Evolutionary conservation across 2,329 filamentous ascomycete genomes (phyloP).

Genomic region (Cryphonectria parasitica): DNA sequence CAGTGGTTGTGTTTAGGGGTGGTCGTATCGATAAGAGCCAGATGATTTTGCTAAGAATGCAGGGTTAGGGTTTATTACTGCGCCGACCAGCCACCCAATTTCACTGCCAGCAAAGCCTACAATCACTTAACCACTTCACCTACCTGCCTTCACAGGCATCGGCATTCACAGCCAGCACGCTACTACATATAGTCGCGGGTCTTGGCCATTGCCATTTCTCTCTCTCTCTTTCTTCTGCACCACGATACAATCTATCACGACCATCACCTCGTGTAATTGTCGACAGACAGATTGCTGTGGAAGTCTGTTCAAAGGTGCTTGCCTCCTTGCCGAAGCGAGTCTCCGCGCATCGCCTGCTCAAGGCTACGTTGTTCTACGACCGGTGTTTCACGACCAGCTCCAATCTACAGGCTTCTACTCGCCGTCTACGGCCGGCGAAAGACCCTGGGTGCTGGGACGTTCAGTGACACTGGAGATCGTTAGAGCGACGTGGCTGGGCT

Average conservation of each 20-base stretch:
- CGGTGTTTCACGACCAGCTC: constrained; percentile 20
- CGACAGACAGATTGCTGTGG: not conserved
- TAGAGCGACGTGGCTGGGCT: constrained; percentile 21
- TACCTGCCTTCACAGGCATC: not conserved
- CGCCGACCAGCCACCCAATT: constrained; percentile 8
- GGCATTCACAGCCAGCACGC: not conserved
- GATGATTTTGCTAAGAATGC: no score
- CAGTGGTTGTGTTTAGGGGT: not conserved
- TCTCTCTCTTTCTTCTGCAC: not conserved
- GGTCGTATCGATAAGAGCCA: not conserved
- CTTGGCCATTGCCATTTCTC: not conserved
- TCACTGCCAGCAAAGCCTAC: not conserved
- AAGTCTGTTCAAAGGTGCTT: constrained; percentile 13
- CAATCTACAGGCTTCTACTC: constrained; percentile 25
- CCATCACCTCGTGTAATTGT: not conserved
- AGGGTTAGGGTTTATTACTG: not conserved
- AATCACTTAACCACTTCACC: not conserved
- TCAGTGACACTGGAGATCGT: constrained; percentile 24
- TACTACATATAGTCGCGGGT: not conserved
- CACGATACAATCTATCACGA: not conserved
- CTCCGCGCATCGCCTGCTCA: constrained; percentile 25
- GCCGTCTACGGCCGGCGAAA: constrained; percentile 23
- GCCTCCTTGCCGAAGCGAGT: constrained; percentile 6
- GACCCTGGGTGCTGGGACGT: constrained; percentile 25
- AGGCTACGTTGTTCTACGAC: constrained; percentile 18